phyloP scores from a whole-genome alignment of 73 alveolate genomes.

The Symbiodinium pilosum region DNA sequence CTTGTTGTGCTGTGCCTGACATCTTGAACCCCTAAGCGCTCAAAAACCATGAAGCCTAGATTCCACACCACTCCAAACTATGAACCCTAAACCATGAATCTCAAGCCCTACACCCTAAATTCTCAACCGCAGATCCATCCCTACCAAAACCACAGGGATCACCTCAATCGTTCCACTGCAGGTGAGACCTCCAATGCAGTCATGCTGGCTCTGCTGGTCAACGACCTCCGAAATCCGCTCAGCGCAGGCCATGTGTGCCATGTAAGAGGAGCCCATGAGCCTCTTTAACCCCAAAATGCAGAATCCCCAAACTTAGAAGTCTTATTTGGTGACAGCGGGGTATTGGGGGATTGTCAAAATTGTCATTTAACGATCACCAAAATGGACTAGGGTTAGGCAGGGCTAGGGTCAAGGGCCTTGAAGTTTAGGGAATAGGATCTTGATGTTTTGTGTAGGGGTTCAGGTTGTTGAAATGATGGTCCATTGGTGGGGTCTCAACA shows the following conservation, averaged over 20 bases:
- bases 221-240: conserved; percentile 59
- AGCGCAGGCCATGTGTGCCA: conserved; percentile 36
- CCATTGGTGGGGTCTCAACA: too few species aligned
- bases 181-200: conserved; percentile 87
- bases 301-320: not conserved
- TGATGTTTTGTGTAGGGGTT: not conserved
- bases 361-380: not conserved
- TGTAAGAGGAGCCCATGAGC: not conserved
- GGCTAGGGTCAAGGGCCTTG: not conserved
- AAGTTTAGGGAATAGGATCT: not conserved
- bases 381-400: not conserved
- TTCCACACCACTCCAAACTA: not conserved
- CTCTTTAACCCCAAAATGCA: not conserved
- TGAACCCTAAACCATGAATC: not conserved
- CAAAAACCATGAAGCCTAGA: not conserved
- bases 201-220: conserved; percentile 74
- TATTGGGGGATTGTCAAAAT: too few species aligned
- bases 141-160: not conserved
- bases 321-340: not conserved
- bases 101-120: not conserved
- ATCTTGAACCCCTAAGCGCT: not conserved
- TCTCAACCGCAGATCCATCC: not conserved
- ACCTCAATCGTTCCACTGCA: not conserved
- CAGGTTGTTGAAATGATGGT: not conserved
- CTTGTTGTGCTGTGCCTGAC: too few species aligned